Evolutionary conservation across 2,329 filamentous ascomycete genomes (phyloP).

Genomic region (Ophiostoma himal-ulmi): DNA sequence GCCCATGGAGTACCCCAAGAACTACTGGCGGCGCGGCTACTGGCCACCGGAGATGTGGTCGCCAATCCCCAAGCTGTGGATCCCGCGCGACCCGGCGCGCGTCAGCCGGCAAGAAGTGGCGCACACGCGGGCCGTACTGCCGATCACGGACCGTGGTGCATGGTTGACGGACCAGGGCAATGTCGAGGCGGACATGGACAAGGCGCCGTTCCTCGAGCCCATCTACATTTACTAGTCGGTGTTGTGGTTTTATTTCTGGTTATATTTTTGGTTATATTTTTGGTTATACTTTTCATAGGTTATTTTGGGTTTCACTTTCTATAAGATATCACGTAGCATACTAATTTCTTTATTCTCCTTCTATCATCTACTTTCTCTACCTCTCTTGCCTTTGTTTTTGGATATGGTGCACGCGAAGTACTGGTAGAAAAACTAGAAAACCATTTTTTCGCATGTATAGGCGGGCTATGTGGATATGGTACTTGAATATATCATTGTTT

Average conservation of each 20-base stretch:
- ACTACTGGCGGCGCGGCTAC: slow-evolving; percentile 58
- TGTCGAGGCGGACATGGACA: slow-evolving; percentile 28
- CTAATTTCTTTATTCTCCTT: background rate
- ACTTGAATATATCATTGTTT: too few species aligned
- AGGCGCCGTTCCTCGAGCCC: slow-evolving; percentile 30
- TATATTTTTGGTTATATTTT: slow-evolving; percentile 6
- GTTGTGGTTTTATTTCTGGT: background rate
- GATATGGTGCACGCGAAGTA: background rate
- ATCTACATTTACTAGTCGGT: slow-evolving; percentile 27
- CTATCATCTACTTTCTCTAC: background rate
- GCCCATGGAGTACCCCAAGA: slow-evolving; percentile 25
- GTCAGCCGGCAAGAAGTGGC: slow-evolving; percentile 66
- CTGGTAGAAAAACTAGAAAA: background rate
- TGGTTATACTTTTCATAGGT: background rate
- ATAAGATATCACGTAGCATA: slow-evolving; percentile 2
- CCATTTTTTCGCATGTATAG: background rate
- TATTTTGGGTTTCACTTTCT: background rate
- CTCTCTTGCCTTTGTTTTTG: background rate
- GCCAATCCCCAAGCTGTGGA: slow-evolving; percentile 63
- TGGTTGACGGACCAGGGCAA: slow-evolving; percentile 51
- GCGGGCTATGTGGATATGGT: too few species aligned
- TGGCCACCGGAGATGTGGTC: slow-evolving; percentile 62
- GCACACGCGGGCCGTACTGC: slow-evolving; percentile 59
- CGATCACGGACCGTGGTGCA: slow-evolving; percentile 67
- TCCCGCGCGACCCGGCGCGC: slow-evolving; percentile 64